These are phyloP conservation scores for Pichia nanzhaoensis DNA, from an alignment of 805 yeast genomes.

Conservation along the genomic window DNA sequence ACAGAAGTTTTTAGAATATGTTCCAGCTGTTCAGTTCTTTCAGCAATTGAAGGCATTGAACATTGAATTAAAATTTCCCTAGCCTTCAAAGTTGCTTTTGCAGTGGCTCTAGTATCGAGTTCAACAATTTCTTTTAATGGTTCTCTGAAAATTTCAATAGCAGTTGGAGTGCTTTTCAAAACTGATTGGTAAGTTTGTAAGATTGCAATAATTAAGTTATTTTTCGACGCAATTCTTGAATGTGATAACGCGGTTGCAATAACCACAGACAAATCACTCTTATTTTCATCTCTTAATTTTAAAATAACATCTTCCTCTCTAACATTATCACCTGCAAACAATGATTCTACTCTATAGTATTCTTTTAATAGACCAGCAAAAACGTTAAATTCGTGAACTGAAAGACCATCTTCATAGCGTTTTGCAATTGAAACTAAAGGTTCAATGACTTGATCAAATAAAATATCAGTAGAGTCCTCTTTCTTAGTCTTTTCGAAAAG, in stretches of 20 bases:
- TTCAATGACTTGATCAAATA: slow-evolving; percentile 53
- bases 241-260: slow-evolving; percentile 76
- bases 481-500: slow-evolving; percentile 55
- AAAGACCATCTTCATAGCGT: slow-evolving; percentile 67
- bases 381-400: slow-evolving; percentile 75
- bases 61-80: slow-evolving; percentile 95
- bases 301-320: slow-evolving; percentile 89
- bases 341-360: slow-evolving; percentile 69
- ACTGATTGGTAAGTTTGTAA: slow-evolving; percentile 75
- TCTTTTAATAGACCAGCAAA: slow-evolving; percentile 63
- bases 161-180: slow-evolving; percentile 62
- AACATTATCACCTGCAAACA: slow-evolving; percentile 68
- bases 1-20: slow-evolving; percentile 91
- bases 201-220: slow-evolving; percentile 80
- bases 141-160: slow-evolving; percentile 59
- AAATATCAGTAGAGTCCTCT: slow-evolving; percentile 40
- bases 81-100: slow-evolving; percentile 91
- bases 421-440: slow-evolving; percentile 70
- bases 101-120: slow-evolving; percentile 82
- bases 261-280: slow-evolving; percentile 67
- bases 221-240: slow-evolving; percentile 88
- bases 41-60: slow-evolving; percentile 91
- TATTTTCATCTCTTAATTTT: slow-evolving; percentile 80
- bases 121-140: slow-evolving; percentile 77
- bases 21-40: slow-evolving; percentile 95